Evolutionary conservation across 2,329 filamentous ascomycete genomes (phyloP).

Genomic region (Bertia moriformis): DNA sequence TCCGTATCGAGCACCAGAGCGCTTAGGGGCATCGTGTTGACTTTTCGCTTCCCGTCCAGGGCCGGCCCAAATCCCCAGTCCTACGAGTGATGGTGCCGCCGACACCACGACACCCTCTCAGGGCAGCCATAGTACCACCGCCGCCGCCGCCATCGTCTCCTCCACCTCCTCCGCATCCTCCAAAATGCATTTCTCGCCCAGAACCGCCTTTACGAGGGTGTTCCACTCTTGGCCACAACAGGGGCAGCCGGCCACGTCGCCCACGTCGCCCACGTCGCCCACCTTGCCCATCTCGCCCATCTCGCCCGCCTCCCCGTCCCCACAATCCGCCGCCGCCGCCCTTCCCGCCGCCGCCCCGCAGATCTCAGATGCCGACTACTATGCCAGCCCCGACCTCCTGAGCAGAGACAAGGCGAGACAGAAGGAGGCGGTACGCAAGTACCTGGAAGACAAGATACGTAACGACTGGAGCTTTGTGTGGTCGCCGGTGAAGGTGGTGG

Average conservation of each 20-base stretch:
- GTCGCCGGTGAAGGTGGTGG: conserved; percentile 26
- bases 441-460: conserved; percentile 35
- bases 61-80: background rate
- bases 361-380: background rate
- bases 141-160: background rate
- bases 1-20: too few species aligned
- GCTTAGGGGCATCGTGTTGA: too few species aligned
- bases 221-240: too few species aligned
- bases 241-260: too few species aligned
- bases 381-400: background rate
- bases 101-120: background rate
- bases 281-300: background rate
- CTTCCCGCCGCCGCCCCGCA: background rate
- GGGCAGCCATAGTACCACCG: too few species aligned
- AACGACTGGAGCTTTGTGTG: conserved; percentile 47
- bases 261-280: background rate
- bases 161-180: background rate
- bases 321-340: too few species aligned
- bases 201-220: background rate
- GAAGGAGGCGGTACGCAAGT: conserved; percentile 45
- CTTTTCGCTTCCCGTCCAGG: background rate
- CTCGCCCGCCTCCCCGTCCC: too few species aligned
- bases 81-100: background rate
- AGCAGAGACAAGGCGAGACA: conserved; percentile 47
- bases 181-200: background rate